Evolutionary conservation across 768 basidiomycete species (phyloP).

Genomic region (Tricholoma sp.): DNA sequence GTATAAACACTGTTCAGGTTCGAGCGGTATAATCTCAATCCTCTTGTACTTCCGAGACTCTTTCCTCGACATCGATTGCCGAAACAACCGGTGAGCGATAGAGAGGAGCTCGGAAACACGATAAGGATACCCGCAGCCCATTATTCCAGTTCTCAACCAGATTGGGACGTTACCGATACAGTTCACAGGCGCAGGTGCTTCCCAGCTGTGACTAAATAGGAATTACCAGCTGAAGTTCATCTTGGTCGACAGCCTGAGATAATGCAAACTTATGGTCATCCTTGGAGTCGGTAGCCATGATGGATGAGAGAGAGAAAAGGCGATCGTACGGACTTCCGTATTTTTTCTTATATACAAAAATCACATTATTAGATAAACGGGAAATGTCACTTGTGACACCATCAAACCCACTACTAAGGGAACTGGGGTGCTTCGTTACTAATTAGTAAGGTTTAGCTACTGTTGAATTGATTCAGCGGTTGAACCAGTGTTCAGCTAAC

Average conservation of each 20-base stretch:
- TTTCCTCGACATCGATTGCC: constrained; percentile 17
- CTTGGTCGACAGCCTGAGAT: constrained; percentile 32
- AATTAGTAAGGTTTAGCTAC: too few relatives aligned
- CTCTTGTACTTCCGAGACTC: constrained; percentile 34
- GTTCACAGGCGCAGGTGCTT: constrained; percentile 26
- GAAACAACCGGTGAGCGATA: constrained; percentile 19
- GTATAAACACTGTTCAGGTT: constrained; percentile 98
- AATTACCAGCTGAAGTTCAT: constrained; percentile 45
- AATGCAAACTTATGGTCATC: constrained; percentile 21
- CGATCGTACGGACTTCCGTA: not conserved
- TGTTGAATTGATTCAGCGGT: too few relatives aligned
- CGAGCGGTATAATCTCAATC: constrained; percentile 97
- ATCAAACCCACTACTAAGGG: too few relatives aligned
- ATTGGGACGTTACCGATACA: constrained; percentile 69
- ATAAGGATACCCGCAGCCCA: constrained; percentile 88
- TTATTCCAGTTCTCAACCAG: constrained; percentile 58
- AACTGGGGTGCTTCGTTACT: too few relatives aligned
- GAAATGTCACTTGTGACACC: too few relatives aligned
- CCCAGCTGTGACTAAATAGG: constrained; percentile 25
- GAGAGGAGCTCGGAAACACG: constrained; percentile 21
- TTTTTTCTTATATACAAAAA: too few relatives aligned
- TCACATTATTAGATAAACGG: too few relatives aligned
- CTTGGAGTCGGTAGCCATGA: constrained; percentile 23
- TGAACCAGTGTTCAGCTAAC: too few relatives aligned
- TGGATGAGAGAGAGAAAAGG: constrained; percentile 3